These are phyloP conservation scores for Calonectria leucothoes DNA, from an alignment of 2,329 filamentous ascomycete species.

Conservation along the genomic window DNA sequence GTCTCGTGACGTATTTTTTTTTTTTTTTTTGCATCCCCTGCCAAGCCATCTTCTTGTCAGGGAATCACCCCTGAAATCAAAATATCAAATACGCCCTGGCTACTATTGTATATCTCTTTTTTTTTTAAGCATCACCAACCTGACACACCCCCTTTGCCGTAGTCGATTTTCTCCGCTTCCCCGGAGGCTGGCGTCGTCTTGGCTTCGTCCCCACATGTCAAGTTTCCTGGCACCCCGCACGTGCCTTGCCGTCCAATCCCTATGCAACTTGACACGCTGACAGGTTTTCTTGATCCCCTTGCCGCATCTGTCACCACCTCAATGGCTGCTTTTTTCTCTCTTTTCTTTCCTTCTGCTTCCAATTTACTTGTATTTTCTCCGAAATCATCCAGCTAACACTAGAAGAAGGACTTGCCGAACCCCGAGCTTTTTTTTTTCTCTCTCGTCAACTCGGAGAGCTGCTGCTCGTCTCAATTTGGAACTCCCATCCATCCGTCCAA, in stretches of 20 bases:
- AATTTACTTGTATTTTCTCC: not conserved
- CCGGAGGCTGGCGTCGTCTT: conserved; percentile 13
- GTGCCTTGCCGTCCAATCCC: not conserved
- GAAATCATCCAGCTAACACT: not conserved
- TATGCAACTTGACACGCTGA: not conserved
- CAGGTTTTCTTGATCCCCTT: not conserved
- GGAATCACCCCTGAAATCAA: not conserved
- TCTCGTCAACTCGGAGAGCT: not conserved
- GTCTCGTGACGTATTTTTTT: not conserved
- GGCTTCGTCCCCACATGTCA: conserved; percentile 9
- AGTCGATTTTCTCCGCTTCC: conserved; percentile 20
- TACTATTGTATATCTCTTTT: too few relatives aligned
- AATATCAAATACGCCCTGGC: not conserved
- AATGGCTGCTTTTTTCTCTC: not conserved
- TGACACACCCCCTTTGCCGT: conserved; percentile 4
- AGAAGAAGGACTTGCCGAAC: conserved; percentile 17
- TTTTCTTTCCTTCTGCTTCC: not conserved
- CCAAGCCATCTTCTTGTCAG: not conserved
- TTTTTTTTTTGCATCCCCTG: not conserved
- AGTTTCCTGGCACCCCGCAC: not conserved
- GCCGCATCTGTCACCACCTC: not conserved
- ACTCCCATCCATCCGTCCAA: not conserved
- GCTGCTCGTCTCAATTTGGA: not conserved
- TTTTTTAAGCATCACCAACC: not conserved
- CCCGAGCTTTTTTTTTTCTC: conserved; percentile 17